phyloP scores from a whole-genome alignment of 768 basidiomycete genomes.

The Cystobasidium tubakii region DNA sequence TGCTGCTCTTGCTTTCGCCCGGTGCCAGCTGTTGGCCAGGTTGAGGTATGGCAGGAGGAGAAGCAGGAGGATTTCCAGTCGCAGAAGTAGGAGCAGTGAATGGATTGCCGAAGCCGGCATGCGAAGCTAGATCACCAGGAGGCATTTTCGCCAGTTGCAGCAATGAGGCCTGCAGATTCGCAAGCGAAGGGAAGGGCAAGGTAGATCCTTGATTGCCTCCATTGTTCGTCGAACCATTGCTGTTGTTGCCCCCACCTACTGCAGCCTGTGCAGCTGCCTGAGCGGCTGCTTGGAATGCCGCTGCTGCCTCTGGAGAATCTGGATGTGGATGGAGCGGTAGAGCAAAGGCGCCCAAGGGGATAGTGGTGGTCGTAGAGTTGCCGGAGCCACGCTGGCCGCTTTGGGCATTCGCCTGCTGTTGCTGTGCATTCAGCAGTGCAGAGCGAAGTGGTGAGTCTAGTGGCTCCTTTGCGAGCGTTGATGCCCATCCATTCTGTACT shows the following conservation, averaged over 20 bases:
- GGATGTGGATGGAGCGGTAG: slow-evolving; percentile 41
- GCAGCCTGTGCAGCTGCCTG: slow-evolving; percentile 39
- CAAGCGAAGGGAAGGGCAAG: slow-evolving; percentile 28
- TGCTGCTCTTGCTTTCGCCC: slow-evolving; percentile 38
- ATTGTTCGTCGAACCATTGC: slow-evolving; percentile 1
- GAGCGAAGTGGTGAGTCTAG: slow-evolving; percentile 8
- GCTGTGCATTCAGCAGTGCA: slow-evolving; percentile 1
- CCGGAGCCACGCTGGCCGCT: neutral
- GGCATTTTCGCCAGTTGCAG: slow-evolving; percentile 31
- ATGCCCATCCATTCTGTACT: slow-evolving; percentile 43
- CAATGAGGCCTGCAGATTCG: slow-evolving; percentile 20
- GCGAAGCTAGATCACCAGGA: slow-evolving; percentile 23
- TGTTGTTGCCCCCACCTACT: neutral
- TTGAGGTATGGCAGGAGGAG: neutral
- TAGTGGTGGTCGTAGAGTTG: slow-evolving; percentile 38
- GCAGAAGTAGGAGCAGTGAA: slow-evolving; percentile 26
- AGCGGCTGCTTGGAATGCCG: slow-evolving; percentile 34
- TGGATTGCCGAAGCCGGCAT: neutral
- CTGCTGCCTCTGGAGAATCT: slow-evolving; percentile 35
- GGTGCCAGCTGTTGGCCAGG: neutral
- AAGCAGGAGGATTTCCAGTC: neutral
- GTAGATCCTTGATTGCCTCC: neutral
- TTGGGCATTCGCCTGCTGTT: slow-evolving; percentile 17
- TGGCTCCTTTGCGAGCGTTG: slow-evolving; percentile 30
- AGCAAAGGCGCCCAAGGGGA: slow-evolving; percentile 43